Base-by-base conservation (phyloP, 768 basidiomycete genomes). In the Pisolithus marmoratus region DNA sequence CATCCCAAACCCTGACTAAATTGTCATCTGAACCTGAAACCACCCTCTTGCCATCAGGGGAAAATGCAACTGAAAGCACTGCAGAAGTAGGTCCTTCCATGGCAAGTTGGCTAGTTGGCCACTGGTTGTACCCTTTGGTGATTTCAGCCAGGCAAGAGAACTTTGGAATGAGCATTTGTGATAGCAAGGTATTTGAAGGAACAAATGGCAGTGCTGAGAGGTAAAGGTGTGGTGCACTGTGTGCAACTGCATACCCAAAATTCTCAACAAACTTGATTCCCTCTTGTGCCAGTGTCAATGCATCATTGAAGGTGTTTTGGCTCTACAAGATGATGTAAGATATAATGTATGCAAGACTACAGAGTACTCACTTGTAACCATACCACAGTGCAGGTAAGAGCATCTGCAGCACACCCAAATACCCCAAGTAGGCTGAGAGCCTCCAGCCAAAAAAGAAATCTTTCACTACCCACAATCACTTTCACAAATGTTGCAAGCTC, bases 111-210 rank as follows among this genome's bases (percentile, higher is more conserved):
- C 8, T 19, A 27, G 5, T 27, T 45, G 43, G 43, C 43, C 43
- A 45, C 5, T 26, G 11, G 0, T 8, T 14, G 9, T 29, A 26
- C 22, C 43, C 43, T 27, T 17, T 26, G 27, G 9, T 4, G 4
- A 24, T 17, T 27, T 29, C 5, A 8, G 43, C 26, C 15, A 45
- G 12, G 24, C n/a, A 8, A 26, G 24, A 17, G 17, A 45, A 42
- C 5, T 27, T 50, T 14, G 2, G 6, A 3, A n/a, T 19, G 20
- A 52, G 29, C 5, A 2, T 19, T 12, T 23, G 38, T 20, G 38
- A 43, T 61, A 59, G 65, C 63, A 37, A 60, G 56, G 20, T 73
- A 67, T 51, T 45, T 5, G 7, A 17, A 24, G 60, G 63, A 27
- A 52, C 29, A 48, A 66, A 61, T 40, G 63, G 58, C 14, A 66